A percentile compares a stretch with the other conserved stretches of the same genome.
These are phyloP conservation scores for Malus asiatica DNA, from an alignment of 306 rosid genomes.

Conservation along the genomic window DNA sequence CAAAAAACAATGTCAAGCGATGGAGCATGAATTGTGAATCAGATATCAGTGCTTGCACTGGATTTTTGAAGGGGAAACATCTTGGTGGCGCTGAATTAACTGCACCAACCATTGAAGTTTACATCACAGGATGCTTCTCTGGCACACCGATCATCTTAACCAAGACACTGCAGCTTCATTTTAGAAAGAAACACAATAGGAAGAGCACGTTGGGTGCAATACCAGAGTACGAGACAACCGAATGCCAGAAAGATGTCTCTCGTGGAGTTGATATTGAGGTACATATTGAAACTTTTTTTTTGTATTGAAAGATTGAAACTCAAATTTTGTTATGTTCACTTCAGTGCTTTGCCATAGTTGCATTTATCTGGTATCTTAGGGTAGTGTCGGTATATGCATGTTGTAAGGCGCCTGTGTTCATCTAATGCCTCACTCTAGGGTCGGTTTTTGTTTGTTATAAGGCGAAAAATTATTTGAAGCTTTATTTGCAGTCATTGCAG, in stretches of 20 bases:
- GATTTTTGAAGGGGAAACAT: slow-evolving; percentile 65
- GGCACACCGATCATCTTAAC: slow-evolving; percentile 74
- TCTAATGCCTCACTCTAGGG: neutral
- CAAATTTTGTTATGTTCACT: neutral
- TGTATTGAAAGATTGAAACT: neutral
- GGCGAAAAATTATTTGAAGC: neutral
- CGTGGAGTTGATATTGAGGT: slow-evolving; percentile 57
- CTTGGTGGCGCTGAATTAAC: slow-evolving; percentile 33
- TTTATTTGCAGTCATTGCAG: neutral
- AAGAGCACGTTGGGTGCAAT: slow-evolving; percentile 58
- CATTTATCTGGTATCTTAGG: neutral
- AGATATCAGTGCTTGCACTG: slow-evolving; percentile 33
- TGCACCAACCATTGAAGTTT: slow-evolving; percentile 73
- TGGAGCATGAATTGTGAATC: slow-evolving; percentile 85
- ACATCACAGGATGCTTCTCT: slow-evolving; percentile 75
- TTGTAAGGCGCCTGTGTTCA: neutral
- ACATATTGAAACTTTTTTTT: slow-evolving; percentile 1
- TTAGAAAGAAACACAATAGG: slow-evolving; percentile 50
- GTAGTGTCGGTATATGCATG: neutral
- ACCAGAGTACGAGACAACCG: slow-evolving; percentile 69
- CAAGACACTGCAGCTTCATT: slow-evolving; percentile 60
- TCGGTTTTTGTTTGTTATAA: neutral
- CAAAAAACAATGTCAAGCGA: slow-evolving; percentile 33
- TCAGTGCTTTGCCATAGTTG: neutral
- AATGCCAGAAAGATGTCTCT: slow-evolving; percentile 42